Evolutionary conservation across 306 rosid species (phyloP).

Genomic region (Argentina anserina): DNA sequence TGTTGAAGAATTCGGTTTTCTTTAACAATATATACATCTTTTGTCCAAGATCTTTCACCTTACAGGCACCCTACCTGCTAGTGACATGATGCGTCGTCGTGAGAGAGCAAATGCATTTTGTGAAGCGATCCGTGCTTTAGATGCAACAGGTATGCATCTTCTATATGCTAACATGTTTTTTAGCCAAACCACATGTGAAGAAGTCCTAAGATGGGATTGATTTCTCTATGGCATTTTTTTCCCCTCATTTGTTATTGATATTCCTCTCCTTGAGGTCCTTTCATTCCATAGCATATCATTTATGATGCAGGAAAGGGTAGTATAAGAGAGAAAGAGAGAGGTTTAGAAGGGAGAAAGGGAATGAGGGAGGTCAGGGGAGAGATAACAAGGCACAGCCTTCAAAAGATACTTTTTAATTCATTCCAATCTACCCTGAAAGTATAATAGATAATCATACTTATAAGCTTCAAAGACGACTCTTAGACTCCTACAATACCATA

Average conservation of each 20-base stretch:
- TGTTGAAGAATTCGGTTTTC: conserved; percentile 38
- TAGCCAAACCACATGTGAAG: background rate
- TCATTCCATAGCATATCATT: no score
- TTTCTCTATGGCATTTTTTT: background rate
- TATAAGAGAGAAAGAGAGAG: no score
- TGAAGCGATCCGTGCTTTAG: conserved; percentile 97
- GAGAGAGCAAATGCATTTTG: conserved; percentile 82
- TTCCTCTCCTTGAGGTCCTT: background rate
- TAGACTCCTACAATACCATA: no score
- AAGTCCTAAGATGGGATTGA: background rate
- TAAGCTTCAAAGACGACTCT: no score
- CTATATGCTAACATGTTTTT: background rate
- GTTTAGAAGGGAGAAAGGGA: no score
- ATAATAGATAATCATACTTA: no score
- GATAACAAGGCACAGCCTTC: no score
- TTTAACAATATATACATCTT: conserved; percentile 76
- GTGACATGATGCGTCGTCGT: conserved; percentile 57
- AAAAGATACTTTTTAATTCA: no score
- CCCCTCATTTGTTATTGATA: background rate
- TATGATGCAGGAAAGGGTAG: no score
- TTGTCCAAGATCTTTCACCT: conserved; percentile 92
- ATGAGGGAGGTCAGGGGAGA: no score
- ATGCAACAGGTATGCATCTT: conserved; percentile 72
- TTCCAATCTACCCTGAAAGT: no score
- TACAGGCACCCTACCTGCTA: conserved; percentile 50